phyloP scores from a whole-genome alignment of 2,329 filamentous ascomycete species.

The Pyrenochaeta sp. region DNA sequence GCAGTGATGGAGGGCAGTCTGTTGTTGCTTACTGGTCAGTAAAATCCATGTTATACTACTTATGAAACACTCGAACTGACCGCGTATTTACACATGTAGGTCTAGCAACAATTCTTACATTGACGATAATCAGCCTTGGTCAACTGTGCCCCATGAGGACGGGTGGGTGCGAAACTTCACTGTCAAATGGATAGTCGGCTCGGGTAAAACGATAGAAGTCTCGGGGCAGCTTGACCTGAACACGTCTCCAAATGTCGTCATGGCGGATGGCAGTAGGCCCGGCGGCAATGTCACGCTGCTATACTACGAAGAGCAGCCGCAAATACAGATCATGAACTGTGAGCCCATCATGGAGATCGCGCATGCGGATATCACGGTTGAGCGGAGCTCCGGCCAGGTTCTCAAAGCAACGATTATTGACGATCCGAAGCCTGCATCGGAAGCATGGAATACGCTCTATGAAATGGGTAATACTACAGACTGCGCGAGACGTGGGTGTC shows the following conservation, averaged over 20 bases:
- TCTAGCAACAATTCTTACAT: conserved; percentile 11
- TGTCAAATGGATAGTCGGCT: conserved; percentile 12
- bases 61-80: too few relatives aligned
- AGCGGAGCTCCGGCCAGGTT: too few relatives aligned
- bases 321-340: too few relatives aligned
- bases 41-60: too few relatives aligned
- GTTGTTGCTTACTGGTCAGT: conserved; percentile 12
- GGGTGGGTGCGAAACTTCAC: conserved; percentile 8
- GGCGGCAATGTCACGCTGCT: not conserved
- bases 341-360: too few relatives aligned
- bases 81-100: too few relatives aligned
- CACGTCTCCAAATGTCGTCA: not conserved
- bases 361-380: too few relatives aligned
- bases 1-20: not conserved
- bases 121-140: not conserved
- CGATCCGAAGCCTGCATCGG: too few relatives aligned
- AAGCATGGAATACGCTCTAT: too few relatives aligned
- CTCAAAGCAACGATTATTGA: too few relatives aligned
- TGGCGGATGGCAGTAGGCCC: not conserved
- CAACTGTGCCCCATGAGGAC: not conserved
- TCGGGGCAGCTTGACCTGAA: not conserved
- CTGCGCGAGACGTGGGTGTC: too few relatives aligned
- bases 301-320: not conserved
- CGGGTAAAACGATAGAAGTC: not conserved
- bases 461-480: too few relatives aligned